Percentiles rank a stretch among this genome's conserved stretches.
Evolutionary conservation across 163 green algal genomes (phyloP).

Genomic region (Volvox carteri): DNA sequence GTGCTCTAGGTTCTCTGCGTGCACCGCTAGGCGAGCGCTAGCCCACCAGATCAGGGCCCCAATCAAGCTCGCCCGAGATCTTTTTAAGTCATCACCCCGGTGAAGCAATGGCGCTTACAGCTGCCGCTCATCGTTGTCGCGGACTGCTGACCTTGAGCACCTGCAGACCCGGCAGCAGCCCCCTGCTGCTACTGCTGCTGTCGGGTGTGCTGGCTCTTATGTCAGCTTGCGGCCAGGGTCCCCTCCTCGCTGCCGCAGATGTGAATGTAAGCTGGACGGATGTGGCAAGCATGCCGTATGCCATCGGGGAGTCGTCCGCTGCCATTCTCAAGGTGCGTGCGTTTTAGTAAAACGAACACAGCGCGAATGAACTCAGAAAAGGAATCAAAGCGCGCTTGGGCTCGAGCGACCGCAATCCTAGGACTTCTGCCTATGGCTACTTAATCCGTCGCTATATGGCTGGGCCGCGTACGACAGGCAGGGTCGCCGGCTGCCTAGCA

Average conservation of each 20-base stretch:
- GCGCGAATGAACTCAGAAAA: too few species aligned
- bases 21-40: neutral
- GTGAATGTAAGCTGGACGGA: neutral
- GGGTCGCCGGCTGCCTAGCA: neutral
- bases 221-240: neutral
- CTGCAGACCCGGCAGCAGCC: neutral
- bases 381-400: too few species aligned
- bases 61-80: neutral
- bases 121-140: too few species aligned
- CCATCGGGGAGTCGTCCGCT: neutral
- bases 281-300: neutral
- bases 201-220: neutral
- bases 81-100: too few species aligned
- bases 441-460: too few species aligned
- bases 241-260: neutral
- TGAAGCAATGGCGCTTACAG: too few species aligned
- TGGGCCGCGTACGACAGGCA: too few species aligned
- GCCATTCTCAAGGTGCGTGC: neutral
- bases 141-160: too few species aligned
- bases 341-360: neutral
- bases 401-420: too few species aligned
- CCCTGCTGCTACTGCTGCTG: neutral
- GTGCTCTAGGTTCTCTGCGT: too few species aligned
- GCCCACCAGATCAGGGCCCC: neutral
- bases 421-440: too few species aligned